A percentile compares a stretch with the other conserved stretches of the same genome.
These are phyloP conservation scores for Moringa oleifera DNA, from an alignment of 345 rosid genomes.

Conservation along the genomic window DNA sequence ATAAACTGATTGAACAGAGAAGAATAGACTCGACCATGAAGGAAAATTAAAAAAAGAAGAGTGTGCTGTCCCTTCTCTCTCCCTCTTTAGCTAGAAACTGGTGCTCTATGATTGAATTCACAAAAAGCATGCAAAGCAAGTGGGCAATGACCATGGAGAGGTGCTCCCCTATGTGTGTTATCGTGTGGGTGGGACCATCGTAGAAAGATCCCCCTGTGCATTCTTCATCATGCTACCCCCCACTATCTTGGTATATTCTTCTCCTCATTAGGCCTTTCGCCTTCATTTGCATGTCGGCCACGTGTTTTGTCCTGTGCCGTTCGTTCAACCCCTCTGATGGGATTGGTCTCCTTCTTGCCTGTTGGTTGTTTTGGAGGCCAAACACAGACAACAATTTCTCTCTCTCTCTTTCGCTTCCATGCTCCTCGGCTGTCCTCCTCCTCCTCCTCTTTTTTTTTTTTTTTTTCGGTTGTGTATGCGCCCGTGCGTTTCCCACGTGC, in stretches of 20 bases:
- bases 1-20: slow-evolving; percentile 20
- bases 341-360: slow-evolving; percentile 12
- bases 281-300: slow-evolving; percentile 53
- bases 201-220: slow-evolving; percentile 27
- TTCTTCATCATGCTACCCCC: slow-evolving; percentile 40
- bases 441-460: too few relatives aligned
- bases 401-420: not conserved
- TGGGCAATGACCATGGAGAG: slow-evolving; percentile 4
- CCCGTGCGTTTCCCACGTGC: not conserved
- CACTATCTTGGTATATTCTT: slow-evolving; percentile 38
- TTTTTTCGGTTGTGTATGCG: not conserved
- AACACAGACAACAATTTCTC: slow-evolving; percentile 21
- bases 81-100: slow-evolving; percentile 21
- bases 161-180: not conserved
- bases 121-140: slow-evolving; percentile 28
- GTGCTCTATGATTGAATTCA: slow-evolving; percentile 29
- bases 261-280: slow-evolving; percentile 8
- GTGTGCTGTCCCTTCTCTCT: too few relatives aligned
- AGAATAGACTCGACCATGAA: not conserved
- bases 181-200: slow-evolving; percentile 27
- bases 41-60: not conserved
- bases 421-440: too few relatives aligned
- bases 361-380: slow-evolving; percentile 52
- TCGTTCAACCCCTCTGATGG: slow-evolving; percentile 22
- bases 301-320: slow-evolving; percentile 41